These are phyloP conservation scores for Aspergillus fumigatus DNA, from an alignment of 2,329 filamentous ascomycete species.

Conservation along the genomic window DNA sequence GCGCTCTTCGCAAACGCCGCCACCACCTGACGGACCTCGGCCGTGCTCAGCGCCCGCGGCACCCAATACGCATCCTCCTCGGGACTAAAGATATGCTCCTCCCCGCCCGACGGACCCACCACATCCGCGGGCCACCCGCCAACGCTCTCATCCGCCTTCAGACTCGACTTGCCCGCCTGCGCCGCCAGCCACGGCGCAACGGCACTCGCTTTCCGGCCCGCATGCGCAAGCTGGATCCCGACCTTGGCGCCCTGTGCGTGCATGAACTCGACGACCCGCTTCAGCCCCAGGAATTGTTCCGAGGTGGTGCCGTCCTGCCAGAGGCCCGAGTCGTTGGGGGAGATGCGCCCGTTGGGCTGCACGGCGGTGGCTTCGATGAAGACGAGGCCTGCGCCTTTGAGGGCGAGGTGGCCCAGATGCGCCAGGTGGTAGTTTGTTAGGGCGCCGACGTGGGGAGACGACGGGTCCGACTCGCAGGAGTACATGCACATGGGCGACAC, in stretches of 20 bases:
- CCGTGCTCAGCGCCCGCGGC: conserved; percentile 62
- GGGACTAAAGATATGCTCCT: conserved; percentile 54
- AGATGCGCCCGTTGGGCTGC: conserved; percentile 71
- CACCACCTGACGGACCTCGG: conserved; percentile 63
- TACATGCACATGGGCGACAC: conserved; percentile 63
- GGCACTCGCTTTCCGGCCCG: conserved; percentile 60
- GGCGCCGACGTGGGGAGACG: conserved; percentile 50
- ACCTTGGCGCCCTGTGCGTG: conserved; percentile 73
- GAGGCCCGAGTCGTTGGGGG: conserved; percentile 56
- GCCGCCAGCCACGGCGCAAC: conserved; percentile 46
- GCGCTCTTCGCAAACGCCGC: conserved; percentile 56
- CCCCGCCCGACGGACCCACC: conserved; percentile 28
- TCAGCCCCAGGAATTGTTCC: conserved; percentile 64
- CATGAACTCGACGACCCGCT: conserved; percentile 66
- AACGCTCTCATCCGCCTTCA: conserved; percentile 45
- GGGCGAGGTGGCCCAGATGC: conserved; percentile 72
- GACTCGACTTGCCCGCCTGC: conserved; percentile 12
- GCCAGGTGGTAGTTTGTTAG: conserved; percentile 75
- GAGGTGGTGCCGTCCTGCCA: conserved; percentile 63
- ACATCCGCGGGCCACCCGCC: conserved; percentile 54
- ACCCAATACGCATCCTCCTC: conserved; percentile 57
- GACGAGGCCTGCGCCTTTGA: conserved; percentile 67
- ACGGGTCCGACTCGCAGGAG: conserved; percentile 49
- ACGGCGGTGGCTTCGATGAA: conserved; percentile 77
- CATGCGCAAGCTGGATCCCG: conserved; percentile 76